These are phyloP conservation scores for Saccharomyces pastorianus DNA, from an alignment of 1,139 yeast genomes.

Conservation along the genomic window DNA sequence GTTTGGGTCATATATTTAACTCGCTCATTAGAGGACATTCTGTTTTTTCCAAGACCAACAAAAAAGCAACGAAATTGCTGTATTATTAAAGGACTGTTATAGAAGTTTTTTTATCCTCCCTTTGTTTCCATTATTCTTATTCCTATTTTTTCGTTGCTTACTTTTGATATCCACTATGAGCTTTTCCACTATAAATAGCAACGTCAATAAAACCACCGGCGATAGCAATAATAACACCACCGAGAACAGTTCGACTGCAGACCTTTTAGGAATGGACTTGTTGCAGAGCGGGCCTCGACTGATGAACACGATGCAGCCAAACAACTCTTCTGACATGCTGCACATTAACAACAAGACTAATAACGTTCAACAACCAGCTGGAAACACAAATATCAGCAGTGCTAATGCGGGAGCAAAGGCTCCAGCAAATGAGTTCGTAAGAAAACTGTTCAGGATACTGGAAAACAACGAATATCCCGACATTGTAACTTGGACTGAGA, in stretches of 20 bases:
- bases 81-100: neutral
- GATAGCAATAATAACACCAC: slow-evolving; percentile 13
- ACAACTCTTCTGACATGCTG: neutral
- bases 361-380: neutral
- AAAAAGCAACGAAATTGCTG: neutral
- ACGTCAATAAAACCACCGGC: neutral
- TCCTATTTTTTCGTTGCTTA: slow-evolving; percentile 1
- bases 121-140: neutral
- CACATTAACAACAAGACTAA: neutral
- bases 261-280: neutral
- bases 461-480: slow-evolving; percentile 63
- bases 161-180: neutral
- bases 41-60: neutral
- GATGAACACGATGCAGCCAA: neutral
- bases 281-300: neutral
- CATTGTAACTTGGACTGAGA: slow-evolving; percentile 73
- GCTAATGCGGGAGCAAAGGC: slow-evolving; percentile 3
- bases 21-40: neutral
- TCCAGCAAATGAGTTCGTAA: slow-evolving; percentile 5
- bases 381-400: neutral
- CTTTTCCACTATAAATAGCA: neutral
- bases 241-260: neutral
- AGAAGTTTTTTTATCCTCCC: neutral
- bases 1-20: neutral
- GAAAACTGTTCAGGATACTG: slow-evolving; percentile 24